Percentiles rank a stretch among this genome's conserved stretches.
These are phyloP conservation scores for Schoenoplectus triqueter DNA, from an alignment of 202 grass and related monocot genomes.

Conservation along the genomic window DNA sequence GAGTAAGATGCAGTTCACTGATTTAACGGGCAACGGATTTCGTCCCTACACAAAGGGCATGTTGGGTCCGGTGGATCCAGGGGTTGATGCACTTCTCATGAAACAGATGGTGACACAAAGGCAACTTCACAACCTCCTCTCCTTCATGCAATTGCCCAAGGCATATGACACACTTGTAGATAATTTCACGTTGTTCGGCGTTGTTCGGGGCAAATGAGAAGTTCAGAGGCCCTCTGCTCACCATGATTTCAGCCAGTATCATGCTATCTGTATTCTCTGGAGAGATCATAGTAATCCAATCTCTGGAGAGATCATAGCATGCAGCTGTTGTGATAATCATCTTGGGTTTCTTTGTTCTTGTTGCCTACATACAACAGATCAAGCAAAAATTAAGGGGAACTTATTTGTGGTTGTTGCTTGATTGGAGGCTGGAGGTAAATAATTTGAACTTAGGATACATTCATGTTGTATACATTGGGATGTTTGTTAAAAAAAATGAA, in stretches of 20 bases:
- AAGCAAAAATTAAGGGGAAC: not conserved
- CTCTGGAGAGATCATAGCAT: too few relatives aligned
- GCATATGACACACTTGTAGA: conserved; percentile 54
- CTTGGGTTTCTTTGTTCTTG: not conserved
- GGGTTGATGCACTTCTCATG: conserved; percentile 63
- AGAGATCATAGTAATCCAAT: not conserved
- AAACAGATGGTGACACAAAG: conserved; percentile 54
- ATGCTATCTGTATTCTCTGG: conserved; percentile 4
- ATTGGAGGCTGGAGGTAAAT: not conserved
- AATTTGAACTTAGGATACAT: not conserved
- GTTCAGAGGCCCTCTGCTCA: too few relatives aligned
- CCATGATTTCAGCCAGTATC: not conserved
- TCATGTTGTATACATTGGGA: too few relatives aligned
- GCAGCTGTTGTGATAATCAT: not conserved
- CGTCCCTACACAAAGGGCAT: conserved; percentile 50
- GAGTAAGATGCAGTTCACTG: too few relatives aligned
- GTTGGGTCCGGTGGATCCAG: conserved; percentile 48
- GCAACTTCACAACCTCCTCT: conserved; percentile 61
- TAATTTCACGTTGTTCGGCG: too few relatives aligned
- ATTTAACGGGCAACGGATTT: too few relatives aligned
- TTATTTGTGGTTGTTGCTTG: not conserved
- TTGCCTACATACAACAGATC: not conserved
- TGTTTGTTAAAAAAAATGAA: too few relatives aligned
- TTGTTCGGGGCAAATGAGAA: too few relatives aligned
- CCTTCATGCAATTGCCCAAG: conserved; percentile 48